Evolutionary conservation across 2,329 filamentous ascomycete species (phyloP).

Genomic region (Exophiala dermatitidis): DNA sequence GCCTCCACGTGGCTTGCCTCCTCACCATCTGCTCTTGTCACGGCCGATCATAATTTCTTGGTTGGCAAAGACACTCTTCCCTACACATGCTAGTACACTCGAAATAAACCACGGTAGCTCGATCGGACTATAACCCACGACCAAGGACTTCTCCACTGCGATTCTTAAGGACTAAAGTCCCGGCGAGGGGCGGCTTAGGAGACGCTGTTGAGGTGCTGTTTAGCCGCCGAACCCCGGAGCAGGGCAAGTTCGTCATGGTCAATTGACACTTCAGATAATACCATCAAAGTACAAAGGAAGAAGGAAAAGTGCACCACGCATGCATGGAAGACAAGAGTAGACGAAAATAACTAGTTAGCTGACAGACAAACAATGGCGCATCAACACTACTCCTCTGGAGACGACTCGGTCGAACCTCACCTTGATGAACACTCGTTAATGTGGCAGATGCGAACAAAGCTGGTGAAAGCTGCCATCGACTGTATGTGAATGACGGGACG

Average conservation of each 20-base stretch:
- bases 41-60: slow-evolving; percentile 35
- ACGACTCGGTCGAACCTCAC: no score
- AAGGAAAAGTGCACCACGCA: no score
- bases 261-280: no score
- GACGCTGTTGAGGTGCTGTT: slow-evolving; percentile 4
- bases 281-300: no score
- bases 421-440: no score
- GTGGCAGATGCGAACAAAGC: background rate
- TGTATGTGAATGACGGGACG: background rate
- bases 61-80: slow-evolving; percentile 28
- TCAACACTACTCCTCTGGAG: background rate
- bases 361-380: background rate
- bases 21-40: slow-evolving; percentile 32
- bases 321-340: no score
- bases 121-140: slow-evolving; percentile 11
- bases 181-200: slow-evolving; percentile 9
- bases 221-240: slow-evolving; percentile 14
- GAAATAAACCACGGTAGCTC: background rate
- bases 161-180: slow-evolving; percentile 15
- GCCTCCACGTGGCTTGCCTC: slow-evolving; percentile 2
- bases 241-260: slow-evolving; percentile 7
- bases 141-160: slow-evolving; percentile 14
- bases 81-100: slow-evolving; percentile 22
- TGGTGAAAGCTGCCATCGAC: background rate
- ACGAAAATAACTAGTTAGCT: no score